Conservation (phyloP, 257 asterid species). For the Hygrophila difformis region DNA sequence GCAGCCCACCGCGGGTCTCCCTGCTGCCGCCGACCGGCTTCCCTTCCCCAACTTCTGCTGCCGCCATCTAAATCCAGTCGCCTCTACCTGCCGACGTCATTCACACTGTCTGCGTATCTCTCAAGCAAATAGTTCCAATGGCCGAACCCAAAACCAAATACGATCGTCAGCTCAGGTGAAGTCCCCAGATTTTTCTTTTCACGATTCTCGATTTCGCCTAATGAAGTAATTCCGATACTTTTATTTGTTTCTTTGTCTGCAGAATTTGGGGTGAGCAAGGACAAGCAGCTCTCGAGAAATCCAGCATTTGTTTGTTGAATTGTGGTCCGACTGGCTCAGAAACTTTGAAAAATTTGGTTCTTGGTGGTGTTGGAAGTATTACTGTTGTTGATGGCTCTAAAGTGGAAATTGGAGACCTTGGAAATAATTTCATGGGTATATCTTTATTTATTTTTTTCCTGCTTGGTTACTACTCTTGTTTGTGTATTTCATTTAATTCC, state of each 20-base stretch:
- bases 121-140: constrained; percentile 51
- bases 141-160: constrained; percentile 88
- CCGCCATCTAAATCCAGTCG: too few relatives aligned
- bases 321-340: constrained; percentile 99
- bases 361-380: constrained; percentile 95
- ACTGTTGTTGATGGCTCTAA: constrained; percentile 93
- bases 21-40: too few relatives aligned
- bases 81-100: too few relatives aligned
- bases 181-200: not conserved
- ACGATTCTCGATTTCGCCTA: not conserved
- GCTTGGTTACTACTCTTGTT: not conserved
- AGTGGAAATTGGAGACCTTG: constrained; percentile 90
- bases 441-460: not conserved
- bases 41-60: too few relatives aligned
- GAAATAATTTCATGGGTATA: constrained; percentile 85
- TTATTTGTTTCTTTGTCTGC: too few relatives aligned
- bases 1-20: too few relatives aligned
- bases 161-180: constrained; percentile 98
- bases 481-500: not conserved
- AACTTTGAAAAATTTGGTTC: constrained; percentile 84
- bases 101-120: constrained; percentile 22
- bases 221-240: not conserved
- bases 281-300: constrained; percentile 90
- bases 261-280: constrained; percentile 99
- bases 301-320: constrained; percentile 88